A percentile compares a stretch with the other conserved stretches of the same genome.
phyloP scores from a whole-genome alignment of 108 stramenopile species.

The Conticribra weissflogii region DNA sequence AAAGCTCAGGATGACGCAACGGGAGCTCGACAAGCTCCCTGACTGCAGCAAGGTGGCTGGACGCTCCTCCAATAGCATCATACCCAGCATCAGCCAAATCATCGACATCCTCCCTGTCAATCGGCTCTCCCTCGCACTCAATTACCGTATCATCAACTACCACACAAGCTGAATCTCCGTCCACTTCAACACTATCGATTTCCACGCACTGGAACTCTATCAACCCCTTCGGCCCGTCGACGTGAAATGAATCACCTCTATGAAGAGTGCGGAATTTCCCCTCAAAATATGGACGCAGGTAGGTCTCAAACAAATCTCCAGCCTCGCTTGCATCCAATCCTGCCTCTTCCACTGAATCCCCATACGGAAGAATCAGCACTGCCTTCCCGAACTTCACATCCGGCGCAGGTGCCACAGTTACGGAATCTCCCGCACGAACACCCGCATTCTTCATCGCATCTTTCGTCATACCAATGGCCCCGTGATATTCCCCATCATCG shows the following conservation, averaged over 20 bases:
- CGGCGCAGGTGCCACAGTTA: constrained; percentile 73
- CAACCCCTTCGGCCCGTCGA: constrained; percentile 75
- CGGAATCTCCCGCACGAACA: constrained; percentile 83
- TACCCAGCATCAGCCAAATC: constrained; percentile 96
- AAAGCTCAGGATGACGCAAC: constrained; percentile 93
- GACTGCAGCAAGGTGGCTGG: constrained; percentile 94
- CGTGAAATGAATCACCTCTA: constrained; percentile 74
- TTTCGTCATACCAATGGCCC: constrained; percentile 71
- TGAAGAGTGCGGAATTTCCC: constrained; percentile 81
- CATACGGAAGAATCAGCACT: constrained; percentile 76
- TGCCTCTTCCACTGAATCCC: constrained; percentile 65
- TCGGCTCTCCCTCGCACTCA: constrained; percentile 81
- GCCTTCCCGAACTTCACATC: constrained; percentile 91
- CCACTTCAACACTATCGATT: constrained; percentile 85
- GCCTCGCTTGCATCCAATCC: constrained; percentile 54
- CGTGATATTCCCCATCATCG: constrained; percentile 27
- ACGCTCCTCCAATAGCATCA: constrained; percentile 97
- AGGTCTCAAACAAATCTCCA: constrained; percentile 75
- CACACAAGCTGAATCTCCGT: constrained; percentile 81
- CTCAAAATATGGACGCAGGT: constrained; percentile 87
- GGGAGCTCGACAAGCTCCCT: constrained; percentile 96
- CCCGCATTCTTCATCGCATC: constrained; percentile 90
- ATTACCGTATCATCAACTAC: constrained; percentile 89
- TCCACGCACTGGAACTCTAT: constrained; percentile 86
- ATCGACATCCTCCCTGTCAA: constrained; percentile 77